Base-by-base conservation (phyloP, 768 basidiomycete species). In the Butyriboletus loyo region DNA sequence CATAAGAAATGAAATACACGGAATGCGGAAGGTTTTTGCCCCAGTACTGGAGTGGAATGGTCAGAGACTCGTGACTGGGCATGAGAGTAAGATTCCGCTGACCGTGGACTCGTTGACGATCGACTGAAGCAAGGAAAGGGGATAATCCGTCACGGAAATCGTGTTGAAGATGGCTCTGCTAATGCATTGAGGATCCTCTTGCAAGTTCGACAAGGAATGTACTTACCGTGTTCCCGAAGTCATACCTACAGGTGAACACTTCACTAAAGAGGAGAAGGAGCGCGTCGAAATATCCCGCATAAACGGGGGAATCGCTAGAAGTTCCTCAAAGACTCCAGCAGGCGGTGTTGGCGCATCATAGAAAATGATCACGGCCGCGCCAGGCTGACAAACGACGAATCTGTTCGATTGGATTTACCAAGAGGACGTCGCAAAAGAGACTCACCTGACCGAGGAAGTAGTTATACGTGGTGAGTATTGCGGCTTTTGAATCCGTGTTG, bases 341-440 rank as follows among this genome's bases (percentile, higher is more conserved):
- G n/a, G n/a, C n/a, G n/a, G n/a, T n/a, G n/a, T n/a, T n/a, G 54
- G 81, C 1, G 58, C 79, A 56, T 86, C 79, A 56, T 85, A 86
- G 62, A 86, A 86, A 10, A 85, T 24, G 5, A 78, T 46, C 11
- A 70, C 57, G 43, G 63, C 66, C 28, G 46, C 42, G 30, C 51
- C 45, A 21, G 45, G 51, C 66, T 66, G 15, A 1, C 2, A 3
- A 5, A 5, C 24, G 36, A 25, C 30, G 10, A 10, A 38, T 24
- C 9, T 10, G 5, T 40, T 19, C 3, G 13, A 24, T 9, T 8
- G 19, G 8, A 31, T 8, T 56, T 8, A 3, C 25, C 8, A 28
- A 32, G 13, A 19, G 28, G 8, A 27, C 1, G 14, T 17, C 19
- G 17, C 11, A 19, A 24, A 30, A 14, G 17, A 2, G 25, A 25